phyloP scores from a whole-genome alignment of 2,329 filamentous ascomycete species.

The Neoarthrinium moseri region DNA sequence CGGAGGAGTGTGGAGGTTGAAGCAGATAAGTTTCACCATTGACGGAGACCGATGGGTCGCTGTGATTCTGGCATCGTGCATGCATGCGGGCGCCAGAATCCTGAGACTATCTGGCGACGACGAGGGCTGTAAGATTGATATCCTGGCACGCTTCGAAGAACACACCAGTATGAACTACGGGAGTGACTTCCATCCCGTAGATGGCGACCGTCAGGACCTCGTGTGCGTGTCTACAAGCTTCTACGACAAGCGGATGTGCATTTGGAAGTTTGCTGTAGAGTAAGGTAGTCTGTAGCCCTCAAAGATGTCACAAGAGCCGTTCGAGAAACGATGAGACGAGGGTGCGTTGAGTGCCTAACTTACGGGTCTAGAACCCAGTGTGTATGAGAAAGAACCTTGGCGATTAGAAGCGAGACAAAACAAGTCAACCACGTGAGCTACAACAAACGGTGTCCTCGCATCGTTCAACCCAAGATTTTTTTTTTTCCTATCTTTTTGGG shows the following conservation, averaged over 20 bases:
- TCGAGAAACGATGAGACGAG: too few relatives aligned
- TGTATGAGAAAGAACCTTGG: too few relatives aligned
- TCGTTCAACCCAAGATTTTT: too few relatives aligned
- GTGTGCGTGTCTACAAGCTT: constrained; percentile 71
- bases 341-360: too few relatives aligned
- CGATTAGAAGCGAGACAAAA: too few relatives aligned
- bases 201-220: constrained; percentile 27
- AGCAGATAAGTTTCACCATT: constrained; percentile 47
- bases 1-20: constrained; percentile 84
- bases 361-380: too few relatives aligned
- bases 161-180: constrained; percentile 96
- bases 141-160: constrained; percentile 74
- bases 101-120: constrained; percentile 40
- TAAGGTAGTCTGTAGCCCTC: too few relatives aligned
- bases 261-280: constrained; percentile 61
- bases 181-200: constrained; percentile 61
- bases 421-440: too few relatives aligned
- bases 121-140: constrained; percentile 56
- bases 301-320: too few relatives aligned
- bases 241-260: constrained; percentile 68
- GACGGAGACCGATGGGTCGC: constrained; percentile 22
- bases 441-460: too few relatives aligned
- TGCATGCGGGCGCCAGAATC: constrained; percentile 84
- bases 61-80: constrained; percentile 80
- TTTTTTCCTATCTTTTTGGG: too few relatives aligned